phyloP scores from a whole-genome alignment of 2,329 filamentous ascomycete species.

The Aspergillus neotritici region DNA sequence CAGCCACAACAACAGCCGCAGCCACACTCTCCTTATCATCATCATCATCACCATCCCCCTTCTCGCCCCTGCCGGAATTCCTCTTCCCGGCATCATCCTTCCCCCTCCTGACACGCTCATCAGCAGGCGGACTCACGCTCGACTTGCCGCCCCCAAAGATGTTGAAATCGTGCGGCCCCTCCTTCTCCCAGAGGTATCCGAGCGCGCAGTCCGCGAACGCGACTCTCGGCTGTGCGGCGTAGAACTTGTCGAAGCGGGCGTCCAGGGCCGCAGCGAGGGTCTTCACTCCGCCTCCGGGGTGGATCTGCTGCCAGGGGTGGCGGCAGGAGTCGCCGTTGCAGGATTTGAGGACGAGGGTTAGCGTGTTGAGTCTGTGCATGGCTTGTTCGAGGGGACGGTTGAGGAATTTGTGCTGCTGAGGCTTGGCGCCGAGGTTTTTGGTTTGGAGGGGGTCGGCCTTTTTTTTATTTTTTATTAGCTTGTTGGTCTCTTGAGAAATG shows the following conservation, averaged over 20 bases:
- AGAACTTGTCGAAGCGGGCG: constrained; percentile 49
- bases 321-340: constrained; percentile 52
- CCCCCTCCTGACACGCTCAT: too few species aligned
- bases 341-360: constrained; percentile 57
- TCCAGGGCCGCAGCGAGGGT: constrained; percentile 50
- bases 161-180: constrained; percentile 46
- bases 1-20: too few species aligned
- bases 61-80: not conserved
- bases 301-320: constrained; percentile 53
- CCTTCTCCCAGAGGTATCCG: constrained; percentile 53
- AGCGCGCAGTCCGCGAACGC: constrained; percentile 49
- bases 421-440: constrained; percentile 37
- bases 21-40: too few species aligned
- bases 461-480: constrained; percentile 17
- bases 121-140: too few species aligned
- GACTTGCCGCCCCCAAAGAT: constrained; percentile 9
- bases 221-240: constrained; percentile 47
- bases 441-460: constrained; percentile 52
- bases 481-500: not conserved
- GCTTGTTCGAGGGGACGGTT: constrained; percentile 32
- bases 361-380: constrained; percentile 50
- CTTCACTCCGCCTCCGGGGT: constrained; percentile 49
- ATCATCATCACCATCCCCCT: constrained; percentile 5
- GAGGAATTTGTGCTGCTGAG: constrained; percentile 14
- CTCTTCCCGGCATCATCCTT: too few species aligned